Conservation (phyloP, 2,329 filamentous ascomycete genomes). For the Colletotrichum tofieldiae region DNA sequence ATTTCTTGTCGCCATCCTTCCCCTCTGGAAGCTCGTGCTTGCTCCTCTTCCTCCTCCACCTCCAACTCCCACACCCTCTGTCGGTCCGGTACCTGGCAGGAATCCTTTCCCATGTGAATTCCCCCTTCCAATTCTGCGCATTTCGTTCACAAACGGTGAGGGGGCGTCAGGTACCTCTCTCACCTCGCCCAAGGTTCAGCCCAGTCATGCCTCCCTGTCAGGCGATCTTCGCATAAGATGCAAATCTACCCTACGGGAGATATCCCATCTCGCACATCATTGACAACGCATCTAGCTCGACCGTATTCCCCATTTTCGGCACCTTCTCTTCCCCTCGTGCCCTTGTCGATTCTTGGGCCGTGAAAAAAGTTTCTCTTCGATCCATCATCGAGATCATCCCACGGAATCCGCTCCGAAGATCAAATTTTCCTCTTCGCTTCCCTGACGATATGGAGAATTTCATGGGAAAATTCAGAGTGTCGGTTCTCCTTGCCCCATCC, state of each 20-base stretch:
- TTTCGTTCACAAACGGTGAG: slow-evolving; percentile 33
- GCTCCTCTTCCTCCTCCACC: neutral
- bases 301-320: slow-evolving; percentile 28
- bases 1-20: neutral
- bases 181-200: slow-evolving; percentile 40
- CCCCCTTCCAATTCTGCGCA: slow-evolving; percentile 24
- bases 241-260: slow-evolving; percentile 43
- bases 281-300: slow-evolving; percentile 43
- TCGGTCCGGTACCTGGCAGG: slow-evolving; percentile 26
- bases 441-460: slow-evolving; percentile 31
- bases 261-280: slow-evolving; percentile 43
- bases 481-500: slow-evolving; percentile 2
- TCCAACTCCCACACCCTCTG: slow-evolving; percentile 7
- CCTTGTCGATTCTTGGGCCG: neutral
- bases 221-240: slow-evolving; percentile 43
- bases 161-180: slow-evolving; percentile 4
- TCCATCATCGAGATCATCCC: slow-evolving; percentile 36
- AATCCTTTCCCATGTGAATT: slow-evolving; percentile 30
- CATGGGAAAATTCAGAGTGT: slow-evolving; percentile 2
- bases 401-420: slow-evolving; percentile 32
- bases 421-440: slow-evolving; percentile 17
- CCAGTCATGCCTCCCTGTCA: slow-evolving; percentile 38
- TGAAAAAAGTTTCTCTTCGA: neutral
- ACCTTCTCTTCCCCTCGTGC: slow-evolving; percentile 14
- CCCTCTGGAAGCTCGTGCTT: neutral